Evolutionary conservation across 768 basidiomycete genomes (phyloP).

Genomic region (Scleroderma bovista): DNA sequence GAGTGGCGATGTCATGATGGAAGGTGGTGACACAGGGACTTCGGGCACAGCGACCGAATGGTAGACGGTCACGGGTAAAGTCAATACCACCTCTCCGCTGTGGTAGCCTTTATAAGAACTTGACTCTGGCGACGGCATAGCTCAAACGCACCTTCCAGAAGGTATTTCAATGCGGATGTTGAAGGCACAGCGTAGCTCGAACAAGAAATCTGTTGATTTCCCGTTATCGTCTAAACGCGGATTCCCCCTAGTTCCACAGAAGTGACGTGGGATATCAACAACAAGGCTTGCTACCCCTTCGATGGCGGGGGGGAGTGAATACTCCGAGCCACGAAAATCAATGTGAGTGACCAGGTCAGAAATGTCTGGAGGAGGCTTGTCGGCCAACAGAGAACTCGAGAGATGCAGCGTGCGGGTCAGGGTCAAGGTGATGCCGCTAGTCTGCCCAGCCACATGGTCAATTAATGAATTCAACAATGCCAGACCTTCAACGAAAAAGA

Average conservation of each 20-base stretch:
- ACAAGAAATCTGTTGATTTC: constrained; percentile 46
- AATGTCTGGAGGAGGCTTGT: constrained; percentile 34
- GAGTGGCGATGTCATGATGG: constrained; percentile 8
- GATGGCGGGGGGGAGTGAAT: constrained; percentile 63
- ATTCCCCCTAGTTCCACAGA: constrained; percentile 63
- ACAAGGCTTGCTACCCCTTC: constrained; percentile 79
- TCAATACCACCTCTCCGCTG: constrained; percentile 68
- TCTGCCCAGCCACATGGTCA: constrained; percentile 37
- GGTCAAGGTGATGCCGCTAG: constrained; percentile 57
- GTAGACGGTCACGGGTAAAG: constrained; percentile 57
- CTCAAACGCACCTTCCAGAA: constrained; percentile 51
- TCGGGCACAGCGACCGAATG: constrained; percentile 57
- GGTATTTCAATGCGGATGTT: constrained; percentile 59
- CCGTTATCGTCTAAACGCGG: constrained; percentile 47
- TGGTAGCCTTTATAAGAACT: constrained; percentile 6
- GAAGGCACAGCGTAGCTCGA: constrained; percentile 64
- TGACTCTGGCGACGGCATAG: constrained; percentile 1
- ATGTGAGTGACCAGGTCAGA: constrained; percentile 66
- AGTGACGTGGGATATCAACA: constrained; percentile 67
- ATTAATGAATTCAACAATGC: constrained; percentile 1
- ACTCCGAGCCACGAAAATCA: constrained; percentile 70
- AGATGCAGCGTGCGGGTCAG: constrained; percentile 59
- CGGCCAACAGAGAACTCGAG: constrained; percentile 29
- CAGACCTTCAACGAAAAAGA: background rate
- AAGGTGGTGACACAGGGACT: constrained; percentile 25